Percentiles rank a stretch among this genome's conserved stretches.
Evolutionary conservation across 208 protist species (phyloP).

Genomic region (Crithidia sp.): DNA sequence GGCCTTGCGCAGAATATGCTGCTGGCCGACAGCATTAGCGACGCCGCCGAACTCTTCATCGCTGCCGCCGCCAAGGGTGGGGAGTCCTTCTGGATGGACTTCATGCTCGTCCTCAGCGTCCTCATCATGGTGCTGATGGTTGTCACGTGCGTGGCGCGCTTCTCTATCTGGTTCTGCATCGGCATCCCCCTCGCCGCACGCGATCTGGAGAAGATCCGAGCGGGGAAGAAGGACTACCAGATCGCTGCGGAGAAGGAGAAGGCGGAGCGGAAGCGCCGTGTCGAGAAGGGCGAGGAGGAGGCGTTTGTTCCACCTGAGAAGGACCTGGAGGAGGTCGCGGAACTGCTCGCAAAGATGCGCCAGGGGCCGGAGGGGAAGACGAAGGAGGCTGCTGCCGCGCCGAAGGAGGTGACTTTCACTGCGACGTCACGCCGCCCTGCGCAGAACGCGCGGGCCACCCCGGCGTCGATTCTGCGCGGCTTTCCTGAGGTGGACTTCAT

Average conservation of each 20-base stretch:
- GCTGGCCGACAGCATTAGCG: constrained; percentile 35
- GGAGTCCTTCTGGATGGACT: constrained; percentile 49
- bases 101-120: constrained; percentile 31
- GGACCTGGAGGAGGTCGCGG: constrained; percentile 33
- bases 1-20: constrained; percentile 35
- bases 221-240: constrained; percentile 38
- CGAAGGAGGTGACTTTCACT: constrained; percentile 19
- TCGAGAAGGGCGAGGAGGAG: constrained; percentile 34
- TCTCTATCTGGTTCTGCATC: constrained; percentile 46
- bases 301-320: constrained; percentile 20
- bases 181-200: constrained; percentile 31
- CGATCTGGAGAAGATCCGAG: constrained; percentile 35
- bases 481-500: constrained; percentile 68
- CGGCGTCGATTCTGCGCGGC: constrained; percentile 55
- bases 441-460: constrained; percentile 26
- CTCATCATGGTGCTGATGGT: constrained; percentile 34
- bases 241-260: constrained; percentile 33
- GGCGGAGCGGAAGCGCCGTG: constrained; percentile 28
- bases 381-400: background rate
- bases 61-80: constrained; percentile 25
- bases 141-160: constrained; percentile 40
- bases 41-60: constrained; percentile 42
- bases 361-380: background rate
- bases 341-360: constrained; percentile 17
- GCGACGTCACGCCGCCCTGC: constrained; percentile 31